phyloP scores from a whole-genome alignment of 2,329 filamentous ascomycete genomes.

The Podosphaera fusca region DNA sequence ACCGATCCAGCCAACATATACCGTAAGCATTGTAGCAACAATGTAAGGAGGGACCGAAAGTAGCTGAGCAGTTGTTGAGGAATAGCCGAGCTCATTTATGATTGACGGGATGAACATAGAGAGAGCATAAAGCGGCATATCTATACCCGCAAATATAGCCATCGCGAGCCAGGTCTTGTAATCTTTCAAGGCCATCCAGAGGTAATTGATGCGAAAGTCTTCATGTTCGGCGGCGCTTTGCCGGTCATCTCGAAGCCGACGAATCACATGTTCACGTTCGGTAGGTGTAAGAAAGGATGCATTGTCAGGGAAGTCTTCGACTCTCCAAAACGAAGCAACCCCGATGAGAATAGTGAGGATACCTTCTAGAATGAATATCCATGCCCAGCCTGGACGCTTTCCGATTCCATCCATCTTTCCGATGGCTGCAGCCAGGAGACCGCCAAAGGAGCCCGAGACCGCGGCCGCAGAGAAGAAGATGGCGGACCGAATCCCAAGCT shows the following conservation, averaged over 20 bases:
- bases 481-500: slow-evolving; percentile 59
- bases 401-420: slow-evolving; percentile 43
- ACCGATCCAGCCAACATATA: slow-evolving; percentile 48
- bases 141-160: slow-evolving; percentile 54
- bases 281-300: slow-evolving; percentile 47
- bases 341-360: slow-evolving; percentile 46
- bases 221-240: slow-evolving; percentile 57
- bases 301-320: slow-evolving; percentile 61
- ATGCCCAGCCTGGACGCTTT: slow-evolving; percentile 32
- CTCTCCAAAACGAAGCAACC: slow-evolving; percentile 48
- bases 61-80: slow-evolving; percentile 41
- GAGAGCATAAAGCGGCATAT: slow-evolving; percentile 53
- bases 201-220: slow-evolving; percentile 47
- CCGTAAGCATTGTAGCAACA: slow-evolving; percentile 43
- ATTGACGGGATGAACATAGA: slow-evolving; percentile 63
- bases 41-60: slow-evolving; percentile 58
- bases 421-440: slow-evolving; percentile 49
- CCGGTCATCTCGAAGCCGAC: slow-evolving; percentile 44
- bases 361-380: slow-evolving; percentile 50
- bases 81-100: slow-evolving; percentile 33
- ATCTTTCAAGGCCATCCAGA: slow-evolving; percentile 50
- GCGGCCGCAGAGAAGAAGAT: slow-evolving; percentile 72
- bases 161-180: slow-evolving; percentile 67
- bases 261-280: slow-evolving; percentile 50
- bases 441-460: slow-evolving; percentile 55